These are phyloP conservation scores for Hymenochaete sp. DNA, from an alignment of 1,284 basidiomycete species.

Conservation along the genomic window DNA sequence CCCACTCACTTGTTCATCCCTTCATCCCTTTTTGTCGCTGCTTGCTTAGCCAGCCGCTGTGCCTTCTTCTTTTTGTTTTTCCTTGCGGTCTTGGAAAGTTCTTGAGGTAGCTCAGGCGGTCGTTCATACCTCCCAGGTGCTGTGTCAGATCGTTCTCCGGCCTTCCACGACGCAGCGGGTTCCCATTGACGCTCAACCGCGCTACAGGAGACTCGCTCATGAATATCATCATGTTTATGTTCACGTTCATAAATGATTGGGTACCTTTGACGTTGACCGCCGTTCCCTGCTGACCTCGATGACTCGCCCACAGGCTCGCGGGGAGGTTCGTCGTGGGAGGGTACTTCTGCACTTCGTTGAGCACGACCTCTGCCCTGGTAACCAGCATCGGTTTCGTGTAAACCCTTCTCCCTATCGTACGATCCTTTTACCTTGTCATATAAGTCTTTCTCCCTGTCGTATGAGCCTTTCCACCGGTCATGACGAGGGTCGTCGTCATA, in stretches of 20 bases:
- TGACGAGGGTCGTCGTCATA: conserved; percentile 38
- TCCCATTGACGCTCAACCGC: conserved; percentile 39
- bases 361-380: too few relatives aligned
- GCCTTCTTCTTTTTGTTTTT: conserved; percentile 32
- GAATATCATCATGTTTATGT: not conserved
- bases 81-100: conserved; percentile 25
- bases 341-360: too few relatives aligned
- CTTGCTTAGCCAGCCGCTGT: conserved; percentile 29
- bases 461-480: conserved; percentile 25
- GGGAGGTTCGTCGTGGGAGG: conserved; percentile 7
- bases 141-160: conserved; percentile 28
- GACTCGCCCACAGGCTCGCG: conserved; percentile 9
- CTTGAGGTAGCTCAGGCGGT: conserved; percentile 30
- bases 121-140: conserved; percentile 20
- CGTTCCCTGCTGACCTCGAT: conserved; percentile 4
- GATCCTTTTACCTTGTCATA: conserved; percentile 3
- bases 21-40: conserved; percentile 54
- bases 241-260: conserved; percentile 14
- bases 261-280: conserved; percentile 9
- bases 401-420: not conserved
- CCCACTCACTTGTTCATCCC: conserved; percentile 58
- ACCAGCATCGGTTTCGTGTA: conserved; percentile 8
- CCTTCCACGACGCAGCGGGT: conserved; percentile 52
- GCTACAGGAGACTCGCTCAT: conserved; percentile 3
- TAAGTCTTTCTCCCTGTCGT: conserved; percentile 2